Conservation (phyloP, 441 rosid species). For the Adansonia rubrostipa region DNA sequence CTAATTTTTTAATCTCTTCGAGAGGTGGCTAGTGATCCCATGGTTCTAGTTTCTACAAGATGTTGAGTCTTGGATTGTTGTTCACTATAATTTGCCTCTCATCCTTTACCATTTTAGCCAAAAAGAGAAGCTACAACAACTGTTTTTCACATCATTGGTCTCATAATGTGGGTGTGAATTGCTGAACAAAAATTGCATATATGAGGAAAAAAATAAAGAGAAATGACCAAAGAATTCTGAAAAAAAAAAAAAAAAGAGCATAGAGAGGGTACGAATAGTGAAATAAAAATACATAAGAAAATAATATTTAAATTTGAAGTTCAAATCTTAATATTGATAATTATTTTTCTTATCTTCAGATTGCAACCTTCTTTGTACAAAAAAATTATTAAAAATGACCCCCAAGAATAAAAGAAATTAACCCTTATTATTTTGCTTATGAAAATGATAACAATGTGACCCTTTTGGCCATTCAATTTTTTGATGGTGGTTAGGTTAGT, state of each 20-base stretch:
- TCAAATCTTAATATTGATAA: no score
- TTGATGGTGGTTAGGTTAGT: conserved; percentile 26
- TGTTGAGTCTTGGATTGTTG: background rate
- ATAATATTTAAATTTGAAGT: no score
- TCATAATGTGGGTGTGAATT: background rate
- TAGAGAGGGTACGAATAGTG: no score
- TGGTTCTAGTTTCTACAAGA: background rate
- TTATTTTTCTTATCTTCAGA: no score
- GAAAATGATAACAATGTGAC: background rate
- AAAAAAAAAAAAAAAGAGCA: no score
- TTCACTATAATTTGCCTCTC: background rate
- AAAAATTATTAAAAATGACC: background rate
- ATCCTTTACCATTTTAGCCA: background rate
- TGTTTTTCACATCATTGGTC: background rate
- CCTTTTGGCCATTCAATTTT: background rate
- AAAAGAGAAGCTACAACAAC: background rate
- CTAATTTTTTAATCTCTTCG: background rate
- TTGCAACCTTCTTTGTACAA: no score
- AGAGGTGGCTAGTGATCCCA: background rate
- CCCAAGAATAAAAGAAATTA: background rate
- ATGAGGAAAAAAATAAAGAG: background rate
- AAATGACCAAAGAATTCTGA: no score
- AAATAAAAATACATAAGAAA: no score
- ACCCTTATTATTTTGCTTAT: background rate
- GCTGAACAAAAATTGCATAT: background rate